Conservation (phyloP, 495 filamentous ascomycete species). For the Wilcoxina mikolae region DNA sequence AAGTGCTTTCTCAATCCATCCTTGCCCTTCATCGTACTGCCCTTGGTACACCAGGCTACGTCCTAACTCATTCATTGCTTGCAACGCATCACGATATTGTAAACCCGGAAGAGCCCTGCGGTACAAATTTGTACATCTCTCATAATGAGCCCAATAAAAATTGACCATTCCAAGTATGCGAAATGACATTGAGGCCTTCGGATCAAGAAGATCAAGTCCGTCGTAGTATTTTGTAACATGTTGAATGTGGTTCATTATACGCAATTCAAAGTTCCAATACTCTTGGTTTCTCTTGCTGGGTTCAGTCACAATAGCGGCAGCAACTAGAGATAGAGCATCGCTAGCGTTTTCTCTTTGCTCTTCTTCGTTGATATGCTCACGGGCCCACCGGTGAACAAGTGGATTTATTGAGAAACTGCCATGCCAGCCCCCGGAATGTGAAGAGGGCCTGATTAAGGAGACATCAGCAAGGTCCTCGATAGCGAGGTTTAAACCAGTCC, state of each 20-base stretch:
- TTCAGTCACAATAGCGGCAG: neutral
- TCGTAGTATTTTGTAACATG: neutral
- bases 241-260: neutral
- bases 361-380: no score
- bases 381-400: no score
- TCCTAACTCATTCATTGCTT: neutral
- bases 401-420: no score
- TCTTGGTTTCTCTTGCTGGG: neutral
- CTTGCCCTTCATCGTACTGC: conserved; percentile 5
- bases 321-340: neutral
- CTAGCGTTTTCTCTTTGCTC: neutral
- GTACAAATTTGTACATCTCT: conserved; percentile 14
- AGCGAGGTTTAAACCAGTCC: no score
- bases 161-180: neutral
- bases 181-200: neutral
- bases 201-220: neutral
- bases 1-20: conserved; percentile 3
- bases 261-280: neutral
- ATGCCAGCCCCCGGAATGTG: no score
- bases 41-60: neutral
- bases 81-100: neutral
- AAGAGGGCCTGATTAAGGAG: no score
- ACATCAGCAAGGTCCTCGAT: no score
- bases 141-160: conserved; percentile 11
- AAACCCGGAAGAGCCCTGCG: conserved; percentile 10